Evolutionary conservation across 306 rosid genomes (phyloP).

Genomic region (Geum urbanum): DNA sequence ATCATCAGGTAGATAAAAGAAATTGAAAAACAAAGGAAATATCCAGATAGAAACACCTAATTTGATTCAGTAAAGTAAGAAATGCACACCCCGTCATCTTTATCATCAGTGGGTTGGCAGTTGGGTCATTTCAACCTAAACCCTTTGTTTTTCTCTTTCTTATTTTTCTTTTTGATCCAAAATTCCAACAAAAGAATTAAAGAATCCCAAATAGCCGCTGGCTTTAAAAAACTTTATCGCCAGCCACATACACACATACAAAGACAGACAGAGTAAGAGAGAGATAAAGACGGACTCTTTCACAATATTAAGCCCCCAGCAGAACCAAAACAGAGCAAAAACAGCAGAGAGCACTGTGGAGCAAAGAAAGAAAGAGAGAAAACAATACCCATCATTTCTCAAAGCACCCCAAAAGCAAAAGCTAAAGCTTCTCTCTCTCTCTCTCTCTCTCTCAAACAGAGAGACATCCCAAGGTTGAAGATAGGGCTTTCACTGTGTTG

Average conservation of each 20-base stretch:
- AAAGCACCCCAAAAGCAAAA: neutral
- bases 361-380: slow-evolving; percentile 36
- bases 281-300: neutral
- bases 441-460: neutral
- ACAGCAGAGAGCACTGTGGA: slow-evolving; percentile 40
- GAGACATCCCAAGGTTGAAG: slow-evolving; percentile 35
- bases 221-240: slow-evolving; percentile 24
- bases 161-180: slow-evolving; percentile 1
- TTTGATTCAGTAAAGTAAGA: slow-evolving; percentile 38
- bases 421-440: neutral
- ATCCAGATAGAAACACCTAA: slow-evolving; percentile 23
- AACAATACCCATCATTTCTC: neutral
- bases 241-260: slow-evolving; percentile 2
- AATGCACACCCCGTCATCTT: slow-evolving; percentile 21
- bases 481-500: slow-evolving; percentile 19
- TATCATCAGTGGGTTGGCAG: slow-evolving; percentile 63
- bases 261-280: neutral
- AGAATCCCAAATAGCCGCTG: slow-evolving; percentile 11
- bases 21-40: neutral
- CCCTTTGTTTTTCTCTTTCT: slow-evolving; percentile 20
- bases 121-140: slow-evolving; percentile 44
- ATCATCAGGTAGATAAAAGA: slow-evolving; percentile 6
- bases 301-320: slow-evolving; percentile 13
- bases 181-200: slow-evolving; percentile 17
- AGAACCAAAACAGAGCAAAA: slow-evolving; percentile 21